phyloP scores from a whole-genome alignment of 495 filamentous ascomycete species.

The Mytilinidion resinicola region DNA sequence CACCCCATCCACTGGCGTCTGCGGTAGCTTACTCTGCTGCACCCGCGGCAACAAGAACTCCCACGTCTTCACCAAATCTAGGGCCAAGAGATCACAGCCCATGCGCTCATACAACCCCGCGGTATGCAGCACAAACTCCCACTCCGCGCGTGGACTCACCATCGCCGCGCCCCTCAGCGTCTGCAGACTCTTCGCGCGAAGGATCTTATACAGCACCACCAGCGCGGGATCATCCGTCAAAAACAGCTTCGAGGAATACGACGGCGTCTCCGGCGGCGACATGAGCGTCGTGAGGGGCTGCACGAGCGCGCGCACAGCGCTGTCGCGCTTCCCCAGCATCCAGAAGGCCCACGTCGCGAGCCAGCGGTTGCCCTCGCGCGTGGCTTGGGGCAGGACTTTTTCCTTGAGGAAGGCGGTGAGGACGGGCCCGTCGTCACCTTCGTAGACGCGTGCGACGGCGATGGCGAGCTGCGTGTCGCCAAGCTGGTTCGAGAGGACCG shows the following conservation, averaged over 20 bases:
- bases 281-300: constrained; percentile 71
- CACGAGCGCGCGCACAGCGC: constrained; percentile 84
- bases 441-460: constrained; percentile 79
- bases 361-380: constrained; percentile 82
- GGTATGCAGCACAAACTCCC: constrained; percentile 84
- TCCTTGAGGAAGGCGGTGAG: constrained; percentile 70
- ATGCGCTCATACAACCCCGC: constrained; percentile 86
- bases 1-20: background rate
- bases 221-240: constrained; percentile 85
- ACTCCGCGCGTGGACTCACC: constrained; percentile 73
- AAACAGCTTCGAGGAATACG: constrained; percentile 67
- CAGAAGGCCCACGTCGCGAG: constrained; percentile 93
- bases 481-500: constrained; percentile 76
- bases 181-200: constrained; percentile 78
- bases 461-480: constrained; percentile 88
- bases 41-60: constrained; percentile 22
- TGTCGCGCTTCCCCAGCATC: constrained; percentile 77
- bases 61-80: constrained; percentile 54
- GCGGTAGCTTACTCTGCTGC: constrained; percentile 7
- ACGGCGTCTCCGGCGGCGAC: constrained; percentile 51
- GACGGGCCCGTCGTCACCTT: constrained; percentile 75
- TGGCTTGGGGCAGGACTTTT: constrained; percentile 69
- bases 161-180: constrained; percentile 78
- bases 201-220: constrained; percentile 77
- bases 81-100: constrained; percentile 90